Percentiles rank a stretch among this genome's conserved stretches.
Conservation (phyloP, 345 rosid species). For the Eucalyptus sp. region DNA sequence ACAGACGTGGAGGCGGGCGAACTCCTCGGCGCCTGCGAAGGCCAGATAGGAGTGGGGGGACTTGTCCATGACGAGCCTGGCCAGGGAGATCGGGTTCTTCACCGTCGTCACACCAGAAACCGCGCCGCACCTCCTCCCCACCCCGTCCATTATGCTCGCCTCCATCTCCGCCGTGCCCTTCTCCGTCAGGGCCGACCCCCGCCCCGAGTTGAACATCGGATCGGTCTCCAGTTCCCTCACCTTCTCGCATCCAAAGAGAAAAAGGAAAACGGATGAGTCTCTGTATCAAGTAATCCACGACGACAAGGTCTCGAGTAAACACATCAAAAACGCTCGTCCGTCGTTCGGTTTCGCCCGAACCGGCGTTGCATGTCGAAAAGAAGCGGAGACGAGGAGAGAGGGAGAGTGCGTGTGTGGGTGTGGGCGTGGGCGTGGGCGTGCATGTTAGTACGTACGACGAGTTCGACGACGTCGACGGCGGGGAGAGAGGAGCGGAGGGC, state of each 20-base stretch:
- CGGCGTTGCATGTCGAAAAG: neutral
- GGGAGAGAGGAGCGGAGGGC: conserved; percentile 66
- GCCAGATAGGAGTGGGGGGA: conserved; percentile 95
- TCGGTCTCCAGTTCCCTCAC: conserved; percentile 81
- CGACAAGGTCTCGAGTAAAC: neutral
- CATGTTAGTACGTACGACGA: conserved; percentile 35
- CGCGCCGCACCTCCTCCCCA: conserved; percentile 79
- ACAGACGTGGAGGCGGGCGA: conserved; percentile 66
- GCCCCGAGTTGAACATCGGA: conserved; percentile 94
- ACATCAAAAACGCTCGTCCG: neutral
- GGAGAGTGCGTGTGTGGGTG: neutral
- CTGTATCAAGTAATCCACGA: neutral
- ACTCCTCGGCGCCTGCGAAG: conserved; percentile 85
- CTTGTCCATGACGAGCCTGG: conserved; percentile 92
- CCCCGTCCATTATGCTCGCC: conserved; percentile 96
- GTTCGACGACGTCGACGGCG: conserved; percentile 93
- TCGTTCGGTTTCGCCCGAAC: neutral
- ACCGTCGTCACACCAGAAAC: conserved; percentile 85
- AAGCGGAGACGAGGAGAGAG: neutral
- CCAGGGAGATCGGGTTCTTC: conserved; percentile 83
- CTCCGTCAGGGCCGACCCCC: conserved; percentile 87
- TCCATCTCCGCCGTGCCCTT: conserved; percentile 97
- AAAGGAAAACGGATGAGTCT: neutral
- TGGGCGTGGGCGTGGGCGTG: neutral
- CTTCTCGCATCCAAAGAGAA: conserved; percentile 7